Base-by-base conservation (phyloP, 305 asterid genomes). In the Petunia hybrid region DNA sequence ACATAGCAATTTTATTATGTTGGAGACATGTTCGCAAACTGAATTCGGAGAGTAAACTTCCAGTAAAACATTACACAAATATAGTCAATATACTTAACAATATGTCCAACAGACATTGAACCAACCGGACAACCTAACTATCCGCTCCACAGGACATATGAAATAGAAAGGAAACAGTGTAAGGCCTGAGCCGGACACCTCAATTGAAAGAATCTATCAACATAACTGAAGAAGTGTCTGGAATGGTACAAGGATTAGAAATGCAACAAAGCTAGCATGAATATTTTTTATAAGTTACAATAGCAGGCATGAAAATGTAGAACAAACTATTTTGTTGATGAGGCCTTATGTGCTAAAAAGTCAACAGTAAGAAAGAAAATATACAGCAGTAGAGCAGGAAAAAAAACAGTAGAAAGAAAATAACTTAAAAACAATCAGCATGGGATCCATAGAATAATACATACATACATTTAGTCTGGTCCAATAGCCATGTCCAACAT, bases 201-300 rank as follows among this genome's bases (percentile, higher is more conserved):
- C 59, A 45, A 22, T 9, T 69, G 38, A 69, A 45, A 43, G 40
- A 65, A 45, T 9, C 41, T 69, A 69, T 38, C 8, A 69, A 69
- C 9, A 69, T 43, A 46, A 36, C 76, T 45, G 76, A 43, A 45
- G 45, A 9, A 68, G 45, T 67, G 55, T n/a, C 74, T 40, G 40
- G 55, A 68, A 68, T 43, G 8, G 76, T 42, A 68, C 76, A 68
- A 68, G 76, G 38, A 43, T 3, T 43, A 14, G 13, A 39, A 68
- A n/a, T 42, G 76, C 5, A 68, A 4, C 53, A 16, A 68, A 68
- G 55, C 75, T 8, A 68, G 76, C 36, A 68, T 35, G 76, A 68
- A 43, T 68, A 43, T 68, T 22, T 38, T 68, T 42, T 8, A 43
- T n/a, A 48, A 9, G 40, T 5, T 16, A 22, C 76, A 43, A 43